Conservation (phyloP, 331 rosid genomes). For the Stylosanthes scabra region DNA sequence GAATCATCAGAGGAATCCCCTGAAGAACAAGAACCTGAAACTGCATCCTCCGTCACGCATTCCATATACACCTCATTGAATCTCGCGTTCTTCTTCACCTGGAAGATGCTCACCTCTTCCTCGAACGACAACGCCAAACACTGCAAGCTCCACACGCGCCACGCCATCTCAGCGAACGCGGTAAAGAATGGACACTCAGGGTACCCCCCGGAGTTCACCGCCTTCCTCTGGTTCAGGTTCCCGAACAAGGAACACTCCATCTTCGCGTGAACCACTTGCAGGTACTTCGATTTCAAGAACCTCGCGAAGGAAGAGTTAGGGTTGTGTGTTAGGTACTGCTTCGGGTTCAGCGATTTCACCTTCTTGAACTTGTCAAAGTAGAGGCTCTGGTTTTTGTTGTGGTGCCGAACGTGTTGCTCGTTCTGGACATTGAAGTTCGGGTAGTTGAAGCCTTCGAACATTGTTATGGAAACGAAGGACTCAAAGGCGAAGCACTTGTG, state of each 20-base stretch:
- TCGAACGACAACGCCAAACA: conserved; percentile 70
- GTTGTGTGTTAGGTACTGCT: conserved; percentile 52
- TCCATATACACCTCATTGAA: conserved; percentile 97
- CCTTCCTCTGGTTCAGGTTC: conserved; percentile 78
- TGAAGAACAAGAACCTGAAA: conserved; percentile 28
- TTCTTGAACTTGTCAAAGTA: conserved; percentile 73
- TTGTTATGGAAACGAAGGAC: conserved; percentile 68
- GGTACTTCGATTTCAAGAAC: conserved; percentile 70
- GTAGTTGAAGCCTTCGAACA: conserved; percentile 78
- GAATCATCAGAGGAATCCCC: conserved; percentile 42
- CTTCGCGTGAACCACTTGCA: conserved; percentile 83
- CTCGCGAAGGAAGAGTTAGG: conserved; percentile 64
- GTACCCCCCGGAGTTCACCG: conserved; percentile 68
- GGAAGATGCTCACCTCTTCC: conserved; percentile 63
- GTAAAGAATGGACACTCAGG: conserved; percentile 79
- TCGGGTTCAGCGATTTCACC: conserved; percentile 55
- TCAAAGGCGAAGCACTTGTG: conserved; percentile 74
- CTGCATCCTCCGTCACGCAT: conserved; percentile 55
- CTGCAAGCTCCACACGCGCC: conserved; percentile 79
- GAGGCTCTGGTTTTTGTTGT: conserved; percentile 1
- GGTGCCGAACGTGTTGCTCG: conserved; percentile 12
- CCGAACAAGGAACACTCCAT: conserved; percentile 97
- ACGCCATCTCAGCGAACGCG: conserved; percentile 80
- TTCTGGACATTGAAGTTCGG: conserved; percentile 50
- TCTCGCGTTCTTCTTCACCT: conserved; percentile 67